Base-by-base conservation (phyloP, 1,284 basidiomycete genomes). In the Ustilago nuda region DNA sequence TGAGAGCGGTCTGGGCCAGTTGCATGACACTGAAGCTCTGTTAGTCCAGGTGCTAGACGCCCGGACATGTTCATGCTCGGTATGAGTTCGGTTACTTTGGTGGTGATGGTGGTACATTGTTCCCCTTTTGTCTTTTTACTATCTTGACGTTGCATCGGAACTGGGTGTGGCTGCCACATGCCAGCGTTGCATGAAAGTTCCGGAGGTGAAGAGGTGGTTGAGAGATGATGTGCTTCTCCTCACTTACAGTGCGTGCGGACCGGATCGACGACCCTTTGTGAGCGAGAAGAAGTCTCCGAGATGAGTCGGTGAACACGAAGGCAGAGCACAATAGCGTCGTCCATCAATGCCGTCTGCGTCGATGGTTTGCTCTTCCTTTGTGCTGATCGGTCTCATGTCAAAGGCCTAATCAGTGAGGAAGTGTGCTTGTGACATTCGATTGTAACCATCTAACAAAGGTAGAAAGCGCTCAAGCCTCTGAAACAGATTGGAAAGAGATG, bases 31-130 rank as follows among this genome's bases (percentile, higher is more conserved):
- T 27, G 23, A 54, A 59, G 57, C n/a, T 17, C 6, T 2, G 37
- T 30, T 19, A 39, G 8, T 36, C 30, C 27, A 33, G 27, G 32
- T 23, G n/a, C 27, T 52, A 13, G 59, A 56, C 46, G 66, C 41
- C 52, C 35, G 37, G 15, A 45, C 23, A 62, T 62, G 62, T 48
- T 63, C 36, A 7, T 19, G 55, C 33, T 71, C 68, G 68, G 68
- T n/a, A 36, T 51, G 6, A 33, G 56, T 52, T 71, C 68, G 68
- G 68, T 53, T 57, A 46, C 6, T 17, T 41, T 7, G 52, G 33
- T 53, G 48, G 27, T 51, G 27, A 15, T 52, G 54, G 54, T 23
- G 33, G 52, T 23, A 50, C 48, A 12, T 6, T 30, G 30, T 23
- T 32, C 15, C 12, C 37, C 48, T 27, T 32, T 50, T 32, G 23